Evolutionary conservation across 768 basidiomycete genomes (phyloP).

Genomic region (Grammothele lineata): DNA sequence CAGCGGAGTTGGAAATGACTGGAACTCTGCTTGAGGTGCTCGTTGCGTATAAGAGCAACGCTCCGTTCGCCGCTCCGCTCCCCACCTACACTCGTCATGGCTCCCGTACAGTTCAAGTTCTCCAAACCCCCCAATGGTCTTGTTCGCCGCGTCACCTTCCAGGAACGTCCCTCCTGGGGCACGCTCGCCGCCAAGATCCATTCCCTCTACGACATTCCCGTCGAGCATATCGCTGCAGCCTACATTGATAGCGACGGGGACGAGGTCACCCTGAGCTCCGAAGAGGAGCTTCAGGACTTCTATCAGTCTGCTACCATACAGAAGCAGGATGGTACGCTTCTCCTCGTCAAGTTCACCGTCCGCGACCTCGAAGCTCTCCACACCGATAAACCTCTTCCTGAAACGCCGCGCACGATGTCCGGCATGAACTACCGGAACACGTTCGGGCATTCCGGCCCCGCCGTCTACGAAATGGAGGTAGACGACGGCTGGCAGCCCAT

Average conservation of each 20-base stretch:
- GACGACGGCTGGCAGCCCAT: slow-evolving; percentile 63
- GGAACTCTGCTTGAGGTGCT: not conserved
- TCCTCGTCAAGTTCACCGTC: slow-evolving; percentile 56
- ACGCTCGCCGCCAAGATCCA: slow-evolving; percentile 54
- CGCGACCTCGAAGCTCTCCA: slow-evolving; percentile 47
- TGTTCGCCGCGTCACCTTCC: slow-evolving; percentile 59
- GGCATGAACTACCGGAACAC: slow-evolving; percentile 47
- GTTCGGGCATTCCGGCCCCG: slow-evolving; percentile 47
- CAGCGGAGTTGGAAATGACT: slow-evolving; percentile 17
- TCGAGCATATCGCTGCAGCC: slow-evolving; percentile 57
- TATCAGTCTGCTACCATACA: slow-evolving; percentile 35
- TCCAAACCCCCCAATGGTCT: slow-evolving; percentile 44
- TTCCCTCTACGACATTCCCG: slow-evolving; percentile 51
- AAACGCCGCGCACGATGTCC: slow-evolving; percentile 25
- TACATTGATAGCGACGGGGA: slow-evolving; percentile 74
- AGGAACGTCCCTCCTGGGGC: slow-evolving; percentile 49
- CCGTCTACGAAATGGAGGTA: slow-evolving; percentile 41
- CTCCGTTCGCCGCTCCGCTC: slow-evolving; percentile 6
- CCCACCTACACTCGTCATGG: slow-evolving; percentile 33
- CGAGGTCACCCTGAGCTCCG: slow-evolving; percentile 70
- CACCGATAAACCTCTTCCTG: slow-evolving; percentile 29
- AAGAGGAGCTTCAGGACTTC: slow-evolving; percentile 75
- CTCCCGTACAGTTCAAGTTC: slow-evolving; percentile 62
- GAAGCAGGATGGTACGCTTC: slow-evolving; percentile 14
- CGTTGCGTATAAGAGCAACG: slow-evolving; percentile 5